phyloP scores from a whole-genome alignment of 805 yeast species.

The Starmerella vaccinii region DNA sequence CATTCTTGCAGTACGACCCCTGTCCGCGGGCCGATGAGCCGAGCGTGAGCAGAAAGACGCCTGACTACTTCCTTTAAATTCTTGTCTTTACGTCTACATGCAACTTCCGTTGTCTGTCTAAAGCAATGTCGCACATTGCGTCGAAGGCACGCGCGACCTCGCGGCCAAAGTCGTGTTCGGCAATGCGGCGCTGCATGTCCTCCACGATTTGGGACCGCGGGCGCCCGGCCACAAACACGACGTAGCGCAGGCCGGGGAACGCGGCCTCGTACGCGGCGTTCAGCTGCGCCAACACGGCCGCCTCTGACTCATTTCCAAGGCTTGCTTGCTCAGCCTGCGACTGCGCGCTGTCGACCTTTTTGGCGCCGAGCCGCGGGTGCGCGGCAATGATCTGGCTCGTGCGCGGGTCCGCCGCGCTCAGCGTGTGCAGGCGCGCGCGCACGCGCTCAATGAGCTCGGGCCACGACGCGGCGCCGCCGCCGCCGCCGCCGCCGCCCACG shows the following conservation, averaged over 20 bases:
- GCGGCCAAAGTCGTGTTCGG: slow-evolving; percentile 39
- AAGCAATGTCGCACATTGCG: slow-evolving; percentile 89
- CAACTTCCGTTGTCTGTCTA: slow-evolving; percentile 35
- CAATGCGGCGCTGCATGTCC: slow-evolving; percentile 51
- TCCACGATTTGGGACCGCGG: slow-evolving; percentile 53
- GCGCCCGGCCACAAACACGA: slow-evolving; percentile 82
- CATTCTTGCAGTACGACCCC: slow-evolving; percentile 92
- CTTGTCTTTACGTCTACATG: slow-evolving; percentile 8
- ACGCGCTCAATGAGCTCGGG: slow-evolving; percentile 39
- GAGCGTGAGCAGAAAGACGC: slow-evolving; percentile 90
- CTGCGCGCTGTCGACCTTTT: slow-evolving; percentile 43
- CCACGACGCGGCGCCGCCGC: slow-evolving; percentile 19
- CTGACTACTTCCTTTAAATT: slow-evolving; percentile 62
- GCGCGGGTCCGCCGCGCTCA: slow-evolving; percentile 28
- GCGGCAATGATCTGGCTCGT: slow-evolving; percentile 57
- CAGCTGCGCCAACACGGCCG: slow-evolving; percentile 40
- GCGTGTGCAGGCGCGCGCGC: slow-evolving; percentile 33
- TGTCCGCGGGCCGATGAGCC: slow-evolving; percentile 97
- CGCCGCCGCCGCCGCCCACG: too few relatives aligned
- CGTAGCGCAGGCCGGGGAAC: slow-evolving; percentile 69
- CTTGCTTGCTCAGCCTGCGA: slow-evolving; percentile 64
- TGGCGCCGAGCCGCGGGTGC: slow-evolving; percentile 79
- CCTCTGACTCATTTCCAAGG: slow-evolving; percentile 44
- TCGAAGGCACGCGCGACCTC: slow-evolving; percentile 63
- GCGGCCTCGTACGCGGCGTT: slow-evolving; percentile 53